These are phyloP conservation scores for Petunia hybrid DNA, from an alignment of 305 asterid species.

Conservation along the genomic window DNA sequence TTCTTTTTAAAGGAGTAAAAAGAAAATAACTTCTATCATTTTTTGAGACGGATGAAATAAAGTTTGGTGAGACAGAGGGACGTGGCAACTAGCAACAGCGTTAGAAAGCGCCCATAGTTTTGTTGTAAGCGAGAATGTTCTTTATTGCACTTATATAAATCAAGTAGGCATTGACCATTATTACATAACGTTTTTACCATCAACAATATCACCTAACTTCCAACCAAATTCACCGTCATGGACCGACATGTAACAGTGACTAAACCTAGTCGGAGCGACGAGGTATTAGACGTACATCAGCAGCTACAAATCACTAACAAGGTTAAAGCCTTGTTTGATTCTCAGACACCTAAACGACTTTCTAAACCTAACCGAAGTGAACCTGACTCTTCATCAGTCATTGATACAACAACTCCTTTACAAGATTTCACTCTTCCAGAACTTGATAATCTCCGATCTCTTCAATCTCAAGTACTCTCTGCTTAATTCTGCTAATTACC, in stretches of 20 bases:
- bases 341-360: slow-evolving; percentile 49
- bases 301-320: slow-evolving; percentile 47
- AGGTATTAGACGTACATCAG: slow-evolving; percentile 47
- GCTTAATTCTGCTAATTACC: slow-evolving; percentile 31
- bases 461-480: slow-evolving; percentile 43
- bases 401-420: slow-evolving; percentile 15
- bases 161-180: background rate
- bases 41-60: too few relatives aligned
- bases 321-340: slow-evolving; percentile 49
- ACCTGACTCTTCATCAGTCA: slow-evolving; percentile 33
- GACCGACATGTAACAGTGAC: slow-evolving; percentile 37
- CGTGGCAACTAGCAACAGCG: slow-evolving; percentile 24
- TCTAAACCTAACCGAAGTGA: slow-evolving; percentile 55
- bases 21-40: too few relatives aligned
- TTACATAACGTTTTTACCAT: background rate
- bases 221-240: background rate
- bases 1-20: too few relatives aligned
- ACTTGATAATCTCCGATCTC: slow-evolving; percentile 47
- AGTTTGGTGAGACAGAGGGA: background rate
- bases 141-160: background rate
- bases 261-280: slow-evolving; percentile 65
- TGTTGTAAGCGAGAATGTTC: background rate
- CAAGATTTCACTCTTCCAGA: slow-evolving; percentile 42
- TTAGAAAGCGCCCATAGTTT: background rate
- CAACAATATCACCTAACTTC: background rate